Evolutionary conservation across 352 stramenopile species (phyloP), one percentile per base, ranked within the genome.

Genomic region (Salisapilia sapeloensis): DNA sequence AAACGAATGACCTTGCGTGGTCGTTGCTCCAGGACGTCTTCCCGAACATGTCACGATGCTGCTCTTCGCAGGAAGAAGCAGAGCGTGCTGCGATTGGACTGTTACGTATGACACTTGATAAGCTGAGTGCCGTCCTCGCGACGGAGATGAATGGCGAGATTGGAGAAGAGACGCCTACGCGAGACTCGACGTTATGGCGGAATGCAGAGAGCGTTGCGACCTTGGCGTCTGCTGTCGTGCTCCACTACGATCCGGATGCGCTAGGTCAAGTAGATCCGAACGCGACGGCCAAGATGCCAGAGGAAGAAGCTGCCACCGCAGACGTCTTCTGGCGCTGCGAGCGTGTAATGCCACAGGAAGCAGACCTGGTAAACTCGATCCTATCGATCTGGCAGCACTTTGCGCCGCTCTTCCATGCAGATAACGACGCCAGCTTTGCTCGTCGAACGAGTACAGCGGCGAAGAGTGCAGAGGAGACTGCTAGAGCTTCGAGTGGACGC

Each of bases 371-470:
- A 6, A 70, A 89, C 27, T 53, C 67, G 19, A 62, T 89, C 31
- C 37, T 89, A 14, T 56, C 59, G 2, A 65, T 85, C 19, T 89
- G 72, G 72, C 72, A 89, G 43, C 70, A 84, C 33, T 76, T 84
- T 14, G 69, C 61, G 4, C 62, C 72, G 14, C 53, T 57, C 24
- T 81, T 89, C 24, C 66, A 79, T 27, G 76, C 56, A 1, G 57
- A 83, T 33, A 64, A 60, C 6, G 69, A 89, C 42, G 72, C 69
- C 9, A 79, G 66, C 32, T 89, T 89, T 30, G 70, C 61, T 8
- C 62, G 72, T 16, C 51, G 63, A 42, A 56, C 63, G 2, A 65
- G 64, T 25, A 76, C 40, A 16, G 5, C 40, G 6, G 25, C 25
- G 8, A 9, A 17, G 21, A 41, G 33, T 28, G 24, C 10, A 12